Base-by-base conservation (phyloP, 495 filamentous ascomycete species). In the Talaromyces stipitatus region DNA sequence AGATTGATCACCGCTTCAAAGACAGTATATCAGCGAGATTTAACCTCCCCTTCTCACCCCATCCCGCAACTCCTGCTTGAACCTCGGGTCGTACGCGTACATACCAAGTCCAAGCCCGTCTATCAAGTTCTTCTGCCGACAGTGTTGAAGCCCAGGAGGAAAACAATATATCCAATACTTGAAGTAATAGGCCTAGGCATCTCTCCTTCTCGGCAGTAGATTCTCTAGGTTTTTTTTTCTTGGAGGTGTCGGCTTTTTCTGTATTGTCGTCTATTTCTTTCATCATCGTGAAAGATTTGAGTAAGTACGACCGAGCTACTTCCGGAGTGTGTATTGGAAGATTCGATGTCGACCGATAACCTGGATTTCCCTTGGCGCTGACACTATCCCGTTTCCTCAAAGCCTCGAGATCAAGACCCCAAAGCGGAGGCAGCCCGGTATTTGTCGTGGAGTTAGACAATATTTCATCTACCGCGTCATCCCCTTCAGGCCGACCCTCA, bases 41-140 rank as follows among this genome's bases (percentile, higher is more conserved):
- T 14, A 94, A 77, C 45, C 74, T 71, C 14, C 87, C 87, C 66
- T 91, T 91, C 20, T 86, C 86, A 12, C 90, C 90, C 90, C 90
- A 92, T 2, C 90, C 90, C 36, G 78, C 82, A 50, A 79, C 81
- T 1, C 89, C 90, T 48, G 72, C 69, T 55, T 87, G 84, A 2
- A 94, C 86, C 0, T 84, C 82, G 0, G 90, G 90, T 50, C 90
- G 72, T 7, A 91, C 85, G 24, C 76, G 78, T 2, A 85, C 70
- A 67, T 95, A 95, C 89, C 89, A 94, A 24, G 74, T 67, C 89
- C 90, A 95, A 26, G 88, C 86, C 52, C 85, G 76, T 58, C 77
- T 72, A 64, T 94, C 89, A 32, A 92, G 73, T 60, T 95, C 88
- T 4, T 78, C 70, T 1, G 68, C 65, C 16, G 66, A 70, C 7